Percentiles rank a stretch among this genome's conserved stretches.
phyloP scores from a whole-genome alignment of 768 basidiomycete species.

The Suillus fuscotomentosus region DNA sequence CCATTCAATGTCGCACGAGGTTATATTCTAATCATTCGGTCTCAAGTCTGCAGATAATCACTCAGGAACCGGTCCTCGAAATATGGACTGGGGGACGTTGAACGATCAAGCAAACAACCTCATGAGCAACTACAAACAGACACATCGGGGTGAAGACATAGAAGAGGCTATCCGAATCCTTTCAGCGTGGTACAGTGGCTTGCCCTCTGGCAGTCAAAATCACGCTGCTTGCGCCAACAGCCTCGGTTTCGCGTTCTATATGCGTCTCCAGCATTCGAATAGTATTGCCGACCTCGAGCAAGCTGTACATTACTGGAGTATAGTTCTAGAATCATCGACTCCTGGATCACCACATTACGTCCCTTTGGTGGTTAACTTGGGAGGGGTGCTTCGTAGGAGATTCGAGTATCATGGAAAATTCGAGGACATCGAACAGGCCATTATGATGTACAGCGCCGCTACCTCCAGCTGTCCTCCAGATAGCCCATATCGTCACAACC shows the following conservation, averaged over 20 bases:
- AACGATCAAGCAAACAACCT: constrained; percentile 10
- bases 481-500: constrained; percentile 14
- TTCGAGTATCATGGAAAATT: constrained; percentile 18
- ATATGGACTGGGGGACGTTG: neutral
- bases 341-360: constrained; percentile 15
- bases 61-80: neutral
- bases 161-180: constrained; percentile 21
- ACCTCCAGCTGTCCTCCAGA: constrained; percentile 6
- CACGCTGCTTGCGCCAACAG: constrained; percentile 16
- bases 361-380: constrained; percentile 16
- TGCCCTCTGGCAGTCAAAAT: constrained; percentile 17
- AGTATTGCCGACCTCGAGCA: constrained; percentile 20
- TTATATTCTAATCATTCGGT: neutral
- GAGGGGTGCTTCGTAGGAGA: constrained; percentile 17
- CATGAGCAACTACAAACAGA: constrained; percentile 19
- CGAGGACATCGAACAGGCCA: constrained; percentile 17
- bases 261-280: constrained; percentile 22
- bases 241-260: constrained; percentile 18
- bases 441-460: constrained; percentile 13
- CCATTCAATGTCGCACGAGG: neutral
- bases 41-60: neutral
- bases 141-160: constrained; percentile 23
- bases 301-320: constrained; percentile 17
- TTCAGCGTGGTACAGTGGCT: constrained; percentile 17
- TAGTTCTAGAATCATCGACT: constrained; percentile 12